Base-by-base conservation (phyloP, 768 basidiomycete genomes). In the Postia placenta region DNA sequence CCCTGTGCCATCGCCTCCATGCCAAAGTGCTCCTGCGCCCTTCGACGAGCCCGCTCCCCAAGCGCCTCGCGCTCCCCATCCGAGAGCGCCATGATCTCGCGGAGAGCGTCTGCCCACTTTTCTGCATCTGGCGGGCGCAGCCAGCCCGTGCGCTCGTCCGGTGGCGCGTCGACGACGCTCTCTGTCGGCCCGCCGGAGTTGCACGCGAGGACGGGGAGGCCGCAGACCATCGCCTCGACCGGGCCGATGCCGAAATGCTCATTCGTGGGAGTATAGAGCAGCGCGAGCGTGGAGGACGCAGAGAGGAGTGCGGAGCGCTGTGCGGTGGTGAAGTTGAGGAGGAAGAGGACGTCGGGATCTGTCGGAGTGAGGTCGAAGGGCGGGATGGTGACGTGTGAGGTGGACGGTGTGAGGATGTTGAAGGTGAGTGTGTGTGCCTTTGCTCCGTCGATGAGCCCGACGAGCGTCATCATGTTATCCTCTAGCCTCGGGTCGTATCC, bases 241-340 rank as follows among this genome's bases (percentile, higher is more conserved):
- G 96, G 95, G 0, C 86, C 94, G 56, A 99, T 97, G 1, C 95
- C 96, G 64, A 98, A 96, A 64, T 99, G 95, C 60, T 99, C 95
- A 64, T 95, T 95, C 6, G 78, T 71, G 0, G 95, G 96, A 0
- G 95, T 99, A 64, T 99, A 99, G 5, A 99, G 74, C 0, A 98
- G 72, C 0, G 80, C 88, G 14, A 80, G 66, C 0, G 91, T 89
- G 4, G 75, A 77, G 0, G 78, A 64, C 4, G 80, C 75, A 11
- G 69, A 78, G 30, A 99, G 80, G 1, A 98, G 78, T 5, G 84
- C 83, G 1, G 87, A 81, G 25, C 94, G 86, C 62, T 98, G 95
- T 0, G 71, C 56, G 5, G 85, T 86, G 1, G 87, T 84, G 65
- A 96, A 93, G 69, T 96, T 97, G 54, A 93, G 79, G n/a, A 97